Conservation (phyloP, 2,329 filamentous ascomycete species). For the Nothomitra cinnamomea region DNA sequence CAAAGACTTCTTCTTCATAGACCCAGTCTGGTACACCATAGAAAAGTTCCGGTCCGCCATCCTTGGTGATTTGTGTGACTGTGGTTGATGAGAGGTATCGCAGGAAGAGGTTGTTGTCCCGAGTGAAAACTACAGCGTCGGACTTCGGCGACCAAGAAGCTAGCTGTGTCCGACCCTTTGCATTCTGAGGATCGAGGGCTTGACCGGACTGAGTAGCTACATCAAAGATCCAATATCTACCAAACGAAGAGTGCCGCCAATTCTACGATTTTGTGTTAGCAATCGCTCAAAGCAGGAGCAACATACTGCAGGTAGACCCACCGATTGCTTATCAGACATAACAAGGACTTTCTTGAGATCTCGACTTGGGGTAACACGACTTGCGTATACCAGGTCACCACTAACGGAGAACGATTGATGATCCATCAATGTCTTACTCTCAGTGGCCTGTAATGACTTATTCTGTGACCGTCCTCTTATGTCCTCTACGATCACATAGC, state of each 20-base stretch:
- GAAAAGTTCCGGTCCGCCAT: slow-evolving; percentile 78
- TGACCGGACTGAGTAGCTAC: slow-evolving; percentile 63
- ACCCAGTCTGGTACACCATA: slow-evolving; percentile 98
- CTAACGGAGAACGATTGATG: slow-evolving; percentile 42
- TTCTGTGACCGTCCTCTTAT: slow-evolving; percentile 41
- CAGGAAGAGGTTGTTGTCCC: slow-evolving; percentile 79
- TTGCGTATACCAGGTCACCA: slow-evolving; percentile 37
- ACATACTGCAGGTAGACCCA: not conserved
- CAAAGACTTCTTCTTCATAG: slow-evolving; percentile 75
- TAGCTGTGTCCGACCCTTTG: slow-evolving; percentile 54
- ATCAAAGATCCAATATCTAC: slow-evolving; percentile 81
- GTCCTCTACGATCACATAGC: slow-evolving; percentile 75
- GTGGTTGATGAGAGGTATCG: slow-evolving; percentile 44
- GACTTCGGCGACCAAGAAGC: slow-evolving; percentile 81
- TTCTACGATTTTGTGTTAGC: slow-evolving; percentile 31
- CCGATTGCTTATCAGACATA: slow-evolving; percentile 42
- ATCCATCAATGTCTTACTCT: slow-evolving; percentile 61
- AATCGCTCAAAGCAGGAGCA: no score
- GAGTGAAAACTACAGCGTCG: slow-evolving; percentile 75
- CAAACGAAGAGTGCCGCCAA: slow-evolving; percentile 82
- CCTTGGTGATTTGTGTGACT: slow-evolving; percentile 59
- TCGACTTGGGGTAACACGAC: slow-evolving; percentile 55
- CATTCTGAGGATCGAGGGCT: slow-evolving; percentile 55
- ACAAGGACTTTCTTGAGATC: slow-evolving; percentile 77
- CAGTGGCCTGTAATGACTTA: slow-evolving; percentile 23